Evolutionary conservation across 176 grass and related monocot genomes (phyloP).

Genomic region (Sorghum bicolor): Sorghum_bicolor_NCBIv3 NC_012876.2:126001-126500

Average conservation of each 20-base stretch:
- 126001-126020: too few species aligned
- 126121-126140: too few species aligned
- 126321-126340: constrained; percentile 36
- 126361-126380: constrained; percentile 8
- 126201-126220: too few species aligned
- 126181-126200: too few species aligned
- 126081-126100: too few species aligned
- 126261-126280: not conserved
- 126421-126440: constrained; percentile 32
- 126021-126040: too few species aligned
- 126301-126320: not conserved
- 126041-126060: too few species aligned
- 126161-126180: too few species aligned
- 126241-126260: not conserved
- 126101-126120: too few species aligned
- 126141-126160: too few species aligned
- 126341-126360: constrained; percentile 18
- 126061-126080: too few species aligned
- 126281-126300: constrained; percentile 12
- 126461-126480: constrained; percentile 38
- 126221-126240: too few species aligned
- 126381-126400: constrained; percentile 21
- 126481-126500: constrained; percentile 61
- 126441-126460: constrained; percentile 42
- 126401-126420: not conserved